Conservation (phyloP, 2,329 filamentous ascomycete species). For the Diaporthe amygdali region DNA sequence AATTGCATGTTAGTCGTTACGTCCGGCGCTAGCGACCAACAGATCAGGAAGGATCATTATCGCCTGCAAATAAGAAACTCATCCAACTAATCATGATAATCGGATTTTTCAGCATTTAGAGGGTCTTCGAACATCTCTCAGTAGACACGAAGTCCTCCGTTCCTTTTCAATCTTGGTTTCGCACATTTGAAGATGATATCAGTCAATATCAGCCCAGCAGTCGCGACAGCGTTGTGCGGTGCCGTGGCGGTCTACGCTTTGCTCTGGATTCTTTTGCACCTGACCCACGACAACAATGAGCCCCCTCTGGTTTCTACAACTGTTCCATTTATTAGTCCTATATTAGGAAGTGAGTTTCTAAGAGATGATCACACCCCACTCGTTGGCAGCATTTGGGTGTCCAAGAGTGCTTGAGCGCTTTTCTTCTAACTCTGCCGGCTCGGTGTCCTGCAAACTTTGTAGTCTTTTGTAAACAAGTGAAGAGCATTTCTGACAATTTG, state of each 20-base stretch:
- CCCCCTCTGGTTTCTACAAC: background rate
- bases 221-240: background rate
- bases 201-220: background rate
- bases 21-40: background rate
- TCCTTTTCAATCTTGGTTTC: background rate
- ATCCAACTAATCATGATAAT: background rate
- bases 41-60: too few relatives aligned
- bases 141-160: too few relatives aligned
- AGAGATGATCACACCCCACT: too few relatives aligned
- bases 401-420: too few relatives aligned
- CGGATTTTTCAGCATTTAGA: too few relatives aligned
- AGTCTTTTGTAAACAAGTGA: too few relatives aligned
- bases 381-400: too few relatives aligned
- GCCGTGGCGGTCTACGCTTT: background rate
- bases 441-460: too few relatives aligned
- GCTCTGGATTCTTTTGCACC: background rate
- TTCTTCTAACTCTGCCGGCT: too few relatives aligned
- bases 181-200: background rate
- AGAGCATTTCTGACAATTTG: background rate
- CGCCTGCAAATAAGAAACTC: background rate
- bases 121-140: too few relatives aligned
- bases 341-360: constrained; percentile 2
- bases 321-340: background rate
- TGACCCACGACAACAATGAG: constrained; percentile 7
- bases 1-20: background rate